Percentiles rank a stretch among this genome's conserved stretches.
These are phyloP conservation scores for Cryphonectria radicalis DNA, from an alignment of 2,329 filamentous ascomycete species.

Conservation along the genomic window DNA sequence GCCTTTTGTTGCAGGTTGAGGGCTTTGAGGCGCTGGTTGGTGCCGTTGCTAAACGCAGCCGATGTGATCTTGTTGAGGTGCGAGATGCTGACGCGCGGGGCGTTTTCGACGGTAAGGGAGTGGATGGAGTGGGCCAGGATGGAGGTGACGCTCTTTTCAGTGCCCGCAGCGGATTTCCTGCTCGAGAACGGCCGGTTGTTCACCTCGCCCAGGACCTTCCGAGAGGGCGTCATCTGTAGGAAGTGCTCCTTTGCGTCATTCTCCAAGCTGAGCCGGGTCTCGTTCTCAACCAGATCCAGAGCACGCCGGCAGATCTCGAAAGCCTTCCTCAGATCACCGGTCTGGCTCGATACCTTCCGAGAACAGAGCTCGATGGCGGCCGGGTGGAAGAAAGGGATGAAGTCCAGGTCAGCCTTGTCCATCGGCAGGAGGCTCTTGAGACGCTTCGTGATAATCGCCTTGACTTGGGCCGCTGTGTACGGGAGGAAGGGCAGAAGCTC, in stretches of 20 bases:
- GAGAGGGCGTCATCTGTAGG: constrained; percentile 68
- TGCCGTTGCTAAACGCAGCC: constrained; percentile 87
- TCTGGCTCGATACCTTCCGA: constrained; percentile 92
- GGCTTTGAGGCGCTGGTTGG: constrained; percentile 79
- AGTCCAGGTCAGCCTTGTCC: constrained; percentile 57
- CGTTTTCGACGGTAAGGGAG: constrained; percentile 72
- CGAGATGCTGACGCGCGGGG: constrained; percentile 84
- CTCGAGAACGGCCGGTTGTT: constrained; percentile 69
- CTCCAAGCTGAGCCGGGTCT: constrained; percentile 76
- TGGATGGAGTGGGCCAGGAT: constrained; percentile 60
- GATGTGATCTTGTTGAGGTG: constrained; percentile 93
- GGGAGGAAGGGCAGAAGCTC: constrained; percentile 89
- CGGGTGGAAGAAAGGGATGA: constrained; percentile 88
- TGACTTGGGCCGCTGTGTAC: constrained; percentile 87
- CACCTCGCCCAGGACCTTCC: constrained; percentile 80
- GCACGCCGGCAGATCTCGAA: constrained; percentile 92
- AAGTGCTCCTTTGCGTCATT: constrained; percentile 61
- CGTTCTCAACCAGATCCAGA: constrained; percentile 85
- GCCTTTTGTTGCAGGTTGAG: constrained; percentile 97
- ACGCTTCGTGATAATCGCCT: constrained; percentile 81
- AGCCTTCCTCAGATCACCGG: constrained; percentile 90
- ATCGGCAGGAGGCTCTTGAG: constrained; percentile 73
- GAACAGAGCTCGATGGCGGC: constrained; percentile 92
- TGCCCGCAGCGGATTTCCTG: constrained; percentile 38
- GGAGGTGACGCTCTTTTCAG: constrained; percentile 48